These are phyloP conservation scores for Heterobasidion annosum DNA, from an alignment of 1,284 basidiomycete genomes.

Conservation along the genomic window DNA sequence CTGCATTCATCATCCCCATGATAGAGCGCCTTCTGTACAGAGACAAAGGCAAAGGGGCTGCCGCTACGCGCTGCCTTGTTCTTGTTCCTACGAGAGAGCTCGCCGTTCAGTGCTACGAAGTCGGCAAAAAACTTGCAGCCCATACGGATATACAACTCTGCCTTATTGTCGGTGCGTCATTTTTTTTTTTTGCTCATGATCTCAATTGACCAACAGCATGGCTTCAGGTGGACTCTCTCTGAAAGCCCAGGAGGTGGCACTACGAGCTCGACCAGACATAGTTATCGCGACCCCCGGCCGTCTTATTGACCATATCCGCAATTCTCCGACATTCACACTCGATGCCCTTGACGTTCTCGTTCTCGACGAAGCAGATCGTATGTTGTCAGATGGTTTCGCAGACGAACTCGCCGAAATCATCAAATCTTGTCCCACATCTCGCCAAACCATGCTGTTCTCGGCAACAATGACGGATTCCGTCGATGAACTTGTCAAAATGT, in stretches of 20 bases:
- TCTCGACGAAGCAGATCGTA: conserved; percentile 95
- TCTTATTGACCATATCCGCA: conserved; percentile 94
- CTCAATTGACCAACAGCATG: conserved; percentile 4
- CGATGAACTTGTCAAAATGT: conserved; percentile 88
- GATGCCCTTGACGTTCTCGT: conserved; percentile 88
- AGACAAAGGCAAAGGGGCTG: conserved; percentile 76
- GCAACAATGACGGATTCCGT: conserved; percentile 98
- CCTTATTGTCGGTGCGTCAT: conserved; percentile 71
- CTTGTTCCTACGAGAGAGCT: conserved; percentile 92
- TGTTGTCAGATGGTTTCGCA: conserved; percentile 97
- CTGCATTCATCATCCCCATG: conserved; percentile 92
- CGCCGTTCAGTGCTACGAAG: conserved; percentile 91
- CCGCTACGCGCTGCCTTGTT: conserved; percentile 90
- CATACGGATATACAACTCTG: conserved; percentile 88
- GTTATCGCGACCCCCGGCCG: conserved; percentile 95
- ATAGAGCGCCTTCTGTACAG: conserved; percentile 87
- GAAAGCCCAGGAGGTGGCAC: conserved; percentile 80
- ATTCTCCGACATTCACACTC: conserved; percentile 89
- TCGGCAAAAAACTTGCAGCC: conserved; percentile 76
- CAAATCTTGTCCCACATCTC: conserved; percentile 76
- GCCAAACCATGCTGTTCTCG: conserved; percentile 98
- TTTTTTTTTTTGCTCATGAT: conserved; percentile 4
- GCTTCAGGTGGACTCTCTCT: conserved; percentile 78
- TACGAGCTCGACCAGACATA: conserved; percentile 85
- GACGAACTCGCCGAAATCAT: conserved; percentile 95